Evolutionary conservation across 2,329 filamentous ascomycete genomes (phyloP), one percentile per base, ranked within the genome.

Genomic region (Didymella sp.): DNA sequence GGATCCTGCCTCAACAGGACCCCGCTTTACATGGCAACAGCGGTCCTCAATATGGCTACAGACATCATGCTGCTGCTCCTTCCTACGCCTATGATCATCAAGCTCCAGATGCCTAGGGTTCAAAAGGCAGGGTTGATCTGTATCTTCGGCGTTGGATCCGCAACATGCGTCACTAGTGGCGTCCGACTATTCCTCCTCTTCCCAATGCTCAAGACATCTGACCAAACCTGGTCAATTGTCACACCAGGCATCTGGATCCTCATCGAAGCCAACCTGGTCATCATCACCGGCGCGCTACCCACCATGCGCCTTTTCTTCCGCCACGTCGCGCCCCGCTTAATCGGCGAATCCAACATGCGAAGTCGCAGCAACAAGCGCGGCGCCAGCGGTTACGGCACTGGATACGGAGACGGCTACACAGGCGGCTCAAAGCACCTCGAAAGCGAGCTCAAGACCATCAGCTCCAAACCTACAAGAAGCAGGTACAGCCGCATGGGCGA

Each of bases 241-340:
- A 57, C 53, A 37, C 57, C 60, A 4, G 58, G 57, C 1, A 58
- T 62, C 6, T 64, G 60, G 62, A 58, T 61, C 6, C 67, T 76
- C 38, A 67, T 79, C 25, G 78, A 80, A 58, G 64, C 71, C 1
- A 80, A 79, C 37, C 68, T 80, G 0, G 70, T 79, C 38, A 72
- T 80, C 21, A 74, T 77, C 13, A 79, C 76, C 56, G 76, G 73
- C 7, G 74, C 75, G 5, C 72, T 79, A n/a, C 77, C 78, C 0
- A 78, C 77, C 0, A 62, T 80, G 12, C 73, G 74, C 15, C 74
- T 76, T 9, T 79, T 79, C 69, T 71, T 79, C 58, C 68, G 68
- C 0, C 73, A 77, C 45, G 64, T 79, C 13, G 70, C 75, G 0
- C 76, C 76, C 1, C 52, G 28, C 8, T 21, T 61, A 24, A 56